Percentiles rank a stretch among this genome's conserved stretches.
Conservation (phyloP, 768 basidiomycete species). For the Kwoniella heveanensis region DNA sequence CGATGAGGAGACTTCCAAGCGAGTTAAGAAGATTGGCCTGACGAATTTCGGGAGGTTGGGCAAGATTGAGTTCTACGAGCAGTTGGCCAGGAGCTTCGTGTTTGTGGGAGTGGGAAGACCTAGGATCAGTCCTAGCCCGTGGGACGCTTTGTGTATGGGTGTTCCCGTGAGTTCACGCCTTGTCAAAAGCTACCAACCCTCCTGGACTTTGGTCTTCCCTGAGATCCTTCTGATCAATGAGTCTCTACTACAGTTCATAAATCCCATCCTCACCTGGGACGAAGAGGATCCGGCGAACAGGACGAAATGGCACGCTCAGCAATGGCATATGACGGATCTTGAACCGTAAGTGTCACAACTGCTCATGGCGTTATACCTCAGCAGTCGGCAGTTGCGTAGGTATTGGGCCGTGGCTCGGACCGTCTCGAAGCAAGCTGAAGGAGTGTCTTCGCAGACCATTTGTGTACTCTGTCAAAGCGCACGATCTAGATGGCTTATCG, state of each 20-base stretch:
- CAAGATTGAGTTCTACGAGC: conserved; percentile 39
- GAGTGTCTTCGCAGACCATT: conserved; percentile 36
- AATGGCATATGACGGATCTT: conserved; percentile 50
- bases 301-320: conserved; percentile 45
- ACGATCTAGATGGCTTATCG: conserved; percentile 32
- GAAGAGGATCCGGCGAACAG: conserved; percentile 37
- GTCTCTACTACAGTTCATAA: too few relatives aligned
- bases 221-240: too few relatives aligned
- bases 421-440: background rate
- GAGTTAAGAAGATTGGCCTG: conserved; percentile 29
- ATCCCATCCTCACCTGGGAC: conserved; percentile 47
- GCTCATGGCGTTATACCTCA: too few relatives aligned
- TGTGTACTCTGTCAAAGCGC: conserved; percentile 45
- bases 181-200: too few relatives aligned
- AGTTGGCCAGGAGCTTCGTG: conserved; percentile 37
- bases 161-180: conserved; percentile 41
- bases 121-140: conserved; percentile 47
- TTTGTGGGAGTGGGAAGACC: conserved; percentile 44
- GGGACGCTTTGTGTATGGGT: conserved; percentile 49
- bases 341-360: conserved; percentile 49
- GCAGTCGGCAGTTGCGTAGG: too few relatives aligned
- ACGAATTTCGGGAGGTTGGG: conserved; percentile 40
- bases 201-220: too few relatives aligned
- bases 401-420: too few relatives aligned
- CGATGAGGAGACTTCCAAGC: conserved; percentile 22